Conservation (phyloP, 768 basidiomycete genomes). For the Leccinum imitatum region DNA sequence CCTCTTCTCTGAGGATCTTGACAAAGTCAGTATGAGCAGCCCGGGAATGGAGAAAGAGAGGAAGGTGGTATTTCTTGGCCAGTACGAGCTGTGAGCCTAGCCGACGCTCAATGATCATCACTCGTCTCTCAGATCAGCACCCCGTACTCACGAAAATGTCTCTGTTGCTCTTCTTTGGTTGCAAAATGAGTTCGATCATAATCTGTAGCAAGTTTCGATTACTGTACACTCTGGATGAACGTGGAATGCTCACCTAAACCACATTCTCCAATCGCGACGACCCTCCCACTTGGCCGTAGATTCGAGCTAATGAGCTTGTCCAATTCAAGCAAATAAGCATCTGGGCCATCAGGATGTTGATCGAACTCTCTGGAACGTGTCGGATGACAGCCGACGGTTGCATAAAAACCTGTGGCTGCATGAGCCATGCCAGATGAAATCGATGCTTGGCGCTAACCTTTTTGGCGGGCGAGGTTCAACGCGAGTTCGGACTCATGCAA, state of each 20-base stretch:
- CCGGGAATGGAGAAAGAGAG: conserved; percentile 79
- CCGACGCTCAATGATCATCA: neutral
- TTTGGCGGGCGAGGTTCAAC: conserved; percentile 55
- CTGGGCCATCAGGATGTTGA: conserved; percentile 50
- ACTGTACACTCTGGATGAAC: neutral
- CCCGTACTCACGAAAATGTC: conserved; percentile 56
- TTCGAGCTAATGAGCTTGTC: conserved; percentile 52
- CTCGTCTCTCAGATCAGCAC: neutral
- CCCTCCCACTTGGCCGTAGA: conserved; percentile 52
- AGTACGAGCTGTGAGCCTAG: conserved; percentile 57
- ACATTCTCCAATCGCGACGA: conserved; percentile 77
- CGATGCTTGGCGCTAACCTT: conserved; percentile 38
- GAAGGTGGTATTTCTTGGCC: conserved; percentile 69
- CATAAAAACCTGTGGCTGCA: conserved; percentile 50
- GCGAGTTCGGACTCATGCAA: conserved; percentile 62
- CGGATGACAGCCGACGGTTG: conserved; percentile 80
- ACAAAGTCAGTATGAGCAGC: conserved; percentile 75
- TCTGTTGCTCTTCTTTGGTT: conserved; percentile 54
- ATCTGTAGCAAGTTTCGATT: conserved; percentile 40
- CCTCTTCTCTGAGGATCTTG: conserved; percentile 59
- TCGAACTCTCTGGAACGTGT: conserved; percentile 73
- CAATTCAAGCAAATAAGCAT: conserved; percentile 60
- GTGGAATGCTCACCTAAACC: conserved; percentile 55
- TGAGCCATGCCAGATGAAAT: neutral
- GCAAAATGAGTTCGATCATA: conserved; percentile 77